These are phyloP conservation scores for Epichloe uncinata DNA, from an alignment of 2,329 filamentous ascomycete genomes.

Conservation along the genomic window DNA sequence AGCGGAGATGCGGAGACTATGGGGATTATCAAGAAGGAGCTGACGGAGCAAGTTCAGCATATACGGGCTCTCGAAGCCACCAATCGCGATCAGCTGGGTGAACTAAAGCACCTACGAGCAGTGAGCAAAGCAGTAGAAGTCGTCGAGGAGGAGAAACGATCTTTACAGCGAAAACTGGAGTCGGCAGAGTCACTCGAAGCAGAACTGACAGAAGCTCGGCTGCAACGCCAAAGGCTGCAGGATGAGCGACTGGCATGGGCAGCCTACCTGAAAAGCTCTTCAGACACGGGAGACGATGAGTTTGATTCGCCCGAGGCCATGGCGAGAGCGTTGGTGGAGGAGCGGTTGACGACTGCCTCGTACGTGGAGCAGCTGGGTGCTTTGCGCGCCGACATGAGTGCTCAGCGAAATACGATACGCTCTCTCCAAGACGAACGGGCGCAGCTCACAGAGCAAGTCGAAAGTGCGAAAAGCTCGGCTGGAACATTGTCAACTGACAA, in stretches of 20 bases:
- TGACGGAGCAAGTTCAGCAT: slow-evolving; percentile 85
- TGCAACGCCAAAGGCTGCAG: slow-evolving; percentile 77
- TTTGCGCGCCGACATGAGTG: slow-evolving; percentile 62
- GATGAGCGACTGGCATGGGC: slow-evolving; percentile 83
- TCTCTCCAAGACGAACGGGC: slow-evolving; percentile 57
- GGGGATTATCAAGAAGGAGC: slow-evolving; percentile 70
- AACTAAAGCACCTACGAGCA: slow-evolving; percentile 71
- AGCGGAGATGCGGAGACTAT: slow-evolving; percentile 79
- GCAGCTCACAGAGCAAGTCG: slow-evolving; percentile 52
- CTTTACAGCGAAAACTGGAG: slow-evolving; percentile 63
- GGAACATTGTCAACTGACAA: slow-evolving; percentile 45
- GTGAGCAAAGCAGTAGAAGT: slow-evolving; percentile 80
- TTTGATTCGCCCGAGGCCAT: slow-evolving; percentile 84
- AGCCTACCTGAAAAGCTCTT: slow-evolving; percentile 63
- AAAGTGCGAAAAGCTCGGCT: slow-evolving; percentile 47
- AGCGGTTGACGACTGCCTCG: slow-evolving; percentile 65
- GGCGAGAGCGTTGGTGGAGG: slow-evolving; percentile 70
- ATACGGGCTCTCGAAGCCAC: slow-evolving; percentile 71
- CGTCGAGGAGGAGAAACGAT: slow-evolving; percentile 88
- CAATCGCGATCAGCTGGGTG: slow-evolving; percentile 65
- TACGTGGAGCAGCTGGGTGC: slow-evolving; percentile 71
- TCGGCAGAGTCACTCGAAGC: slow-evolving; percentile 59
- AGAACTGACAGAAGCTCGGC: slow-evolving; percentile 64
- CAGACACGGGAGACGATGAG: slow-evolving; percentile 47
- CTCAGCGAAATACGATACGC: slow-evolving; percentile 65